A percentile compares a stretch with the other conserved stretches of the same genome.
These are phyloP conservation scores for Dryas alaskensis DNA, from an alignment of 306 rosid genomes.

Conservation along the genomic window DNA sequence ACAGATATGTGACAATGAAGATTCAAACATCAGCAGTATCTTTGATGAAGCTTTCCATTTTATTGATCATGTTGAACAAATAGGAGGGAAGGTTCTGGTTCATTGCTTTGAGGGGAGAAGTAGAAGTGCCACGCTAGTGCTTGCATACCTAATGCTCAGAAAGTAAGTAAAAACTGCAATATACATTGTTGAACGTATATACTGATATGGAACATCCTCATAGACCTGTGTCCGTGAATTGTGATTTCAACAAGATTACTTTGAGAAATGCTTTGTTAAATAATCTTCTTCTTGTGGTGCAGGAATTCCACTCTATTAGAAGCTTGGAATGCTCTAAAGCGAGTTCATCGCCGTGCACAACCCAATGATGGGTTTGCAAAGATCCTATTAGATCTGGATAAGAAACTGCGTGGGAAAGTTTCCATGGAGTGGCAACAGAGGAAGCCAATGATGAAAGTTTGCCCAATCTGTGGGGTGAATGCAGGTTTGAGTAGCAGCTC, in stretches of 20 bases:
- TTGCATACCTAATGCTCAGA: conserved; percentile 89
- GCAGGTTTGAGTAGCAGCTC: conserved; percentile 97
- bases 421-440: conserved; percentile 94
- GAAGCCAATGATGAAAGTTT: conserved; percentile 76
- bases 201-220: neutral
- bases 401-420: conserved; percentile 65
- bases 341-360: conserved; percentile 85
- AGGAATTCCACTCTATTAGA: conserved; percentile 60
- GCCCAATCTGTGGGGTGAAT: conserved; percentile 90
- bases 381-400: conserved; percentile 53
- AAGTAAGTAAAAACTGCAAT: conserved; percentile 60
- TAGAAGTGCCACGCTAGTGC: conserved; percentile 85
- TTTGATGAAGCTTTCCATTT: conserved; percentile 81
- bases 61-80: conserved; percentile 64
- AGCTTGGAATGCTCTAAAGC: conserved; percentile 84
- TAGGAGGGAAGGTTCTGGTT: conserved; percentile 70
- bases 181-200: neutral
- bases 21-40: conserved; percentile 64
- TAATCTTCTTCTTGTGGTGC: conserved; percentile 31
- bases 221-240: neutral
- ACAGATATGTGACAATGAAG: conserved; percentile 74
- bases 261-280: conserved; percentile 7
- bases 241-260: neutral
- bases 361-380: conserved; percentile 93
- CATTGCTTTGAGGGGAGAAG: conserved; percentile 98